These are phyloP conservation scores for Suillus occidentalis DNA, from an alignment of 768 basidiomycete genomes.

Conservation along the genomic window DNA sequence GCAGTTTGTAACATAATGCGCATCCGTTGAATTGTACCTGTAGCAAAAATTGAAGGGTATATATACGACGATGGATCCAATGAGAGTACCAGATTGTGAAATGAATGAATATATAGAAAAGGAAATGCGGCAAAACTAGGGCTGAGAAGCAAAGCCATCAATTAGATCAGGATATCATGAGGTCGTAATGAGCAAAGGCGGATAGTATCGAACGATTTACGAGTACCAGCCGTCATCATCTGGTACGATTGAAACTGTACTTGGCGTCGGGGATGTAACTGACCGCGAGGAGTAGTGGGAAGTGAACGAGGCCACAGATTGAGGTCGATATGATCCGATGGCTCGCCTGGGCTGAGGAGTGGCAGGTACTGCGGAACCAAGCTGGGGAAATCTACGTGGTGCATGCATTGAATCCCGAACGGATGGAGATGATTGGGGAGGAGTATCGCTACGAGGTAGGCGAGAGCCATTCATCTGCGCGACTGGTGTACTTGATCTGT, in stretches of 20 bases:
- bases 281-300: constrained; percentile 32
- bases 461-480: constrained; percentile 34
- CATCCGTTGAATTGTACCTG: constrained; percentile 40
- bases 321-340: constrained; percentile 11
- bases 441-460: constrained; percentile 42
- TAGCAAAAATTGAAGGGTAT: constrained; percentile 40
- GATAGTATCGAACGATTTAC: constrained; percentile 27
- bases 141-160: background rate
- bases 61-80: constrained; percentile 16
- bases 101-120: constrained; percentile 1
- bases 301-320: constrained; percentile 3
- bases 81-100: background rate
- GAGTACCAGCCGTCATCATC: constrained; percentile 81
- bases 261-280: constrained; percentile 72
- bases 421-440: constrained; percentile 44
- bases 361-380: constrained; percentile 15
- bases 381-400: constrained; percentile 29
- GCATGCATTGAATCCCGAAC: constrained; percentile 77
- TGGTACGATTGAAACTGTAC: constrained; percentile 69
- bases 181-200: constrained; percentile 18
- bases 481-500: constrained; percentile 54
- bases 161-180: constrained; percentile 5
- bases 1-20: constrained; percentile 30
- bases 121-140: constrained; percentile 2
- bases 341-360: constrained; percentile 12